Conservation (phyloP, 768 basidiomycete species). For the Boletus subparvulus region DNA sequence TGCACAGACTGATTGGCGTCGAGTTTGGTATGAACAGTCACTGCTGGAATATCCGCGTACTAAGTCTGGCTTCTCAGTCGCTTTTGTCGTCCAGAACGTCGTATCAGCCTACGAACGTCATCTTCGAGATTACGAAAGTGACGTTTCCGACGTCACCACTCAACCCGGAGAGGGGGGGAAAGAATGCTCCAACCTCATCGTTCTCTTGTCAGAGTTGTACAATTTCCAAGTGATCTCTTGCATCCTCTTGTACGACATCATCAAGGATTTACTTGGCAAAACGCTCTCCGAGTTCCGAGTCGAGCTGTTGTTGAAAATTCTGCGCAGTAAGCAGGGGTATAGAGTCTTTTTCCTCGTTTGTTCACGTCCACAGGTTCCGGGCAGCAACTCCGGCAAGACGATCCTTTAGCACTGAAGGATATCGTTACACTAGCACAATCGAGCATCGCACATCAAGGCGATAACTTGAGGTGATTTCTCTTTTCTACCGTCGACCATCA, state of each 20-base stretch:
- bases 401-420: conserved; percentile 88
- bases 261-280: conserved; percentile 66
- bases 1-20: conserved; percentile 79
- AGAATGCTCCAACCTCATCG: conserved; percentile 84
- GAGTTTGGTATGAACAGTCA: conserved; percentile 73
- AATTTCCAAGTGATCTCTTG: conserved; percentile 94
- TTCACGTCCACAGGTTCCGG: conserved; percentile 71
- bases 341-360: not conserved
- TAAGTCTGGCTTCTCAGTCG: conserved; percentile 47
- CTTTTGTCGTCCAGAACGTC: conserved; percentile 75
- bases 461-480: conserved; percentile 47
- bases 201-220: conserved; percentile 89
- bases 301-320: conserved; percentile 82
- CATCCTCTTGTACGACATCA: conserved; percentile 85
- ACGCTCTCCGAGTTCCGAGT: conserved; percentile 76
- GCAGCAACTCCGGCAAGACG: conserved; percentile 85
- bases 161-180: conserved; percentile 59
- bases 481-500: not conserved
- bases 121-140: conserved; percentile 37
- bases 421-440: conserved; percentile 81
- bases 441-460: conserved; percentile 56
- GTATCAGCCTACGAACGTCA: conserved; percentile 67
- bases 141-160: conserved; percentile 9
- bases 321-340: conserved; percentile 58
- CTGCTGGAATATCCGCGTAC: not conserved